Evolutionary conservation across 228 moss, liverwort and hornwort species (phyloP).

Genomic region (Sphagnum magellanicum): DNA sequence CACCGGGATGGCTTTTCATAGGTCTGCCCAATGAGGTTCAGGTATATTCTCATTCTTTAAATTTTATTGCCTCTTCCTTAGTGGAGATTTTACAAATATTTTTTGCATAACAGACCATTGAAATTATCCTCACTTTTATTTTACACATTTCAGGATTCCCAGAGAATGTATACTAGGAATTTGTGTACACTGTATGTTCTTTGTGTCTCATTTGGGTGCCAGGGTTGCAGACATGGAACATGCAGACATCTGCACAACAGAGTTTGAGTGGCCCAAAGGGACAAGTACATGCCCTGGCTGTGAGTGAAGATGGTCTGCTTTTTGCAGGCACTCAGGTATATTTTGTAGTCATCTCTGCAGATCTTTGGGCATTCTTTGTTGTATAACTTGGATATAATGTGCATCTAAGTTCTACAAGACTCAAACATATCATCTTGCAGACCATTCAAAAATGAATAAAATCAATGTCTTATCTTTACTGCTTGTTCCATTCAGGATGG

Average conservation of each 20-base stretch:
- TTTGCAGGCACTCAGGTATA: constrained; percentile 89
- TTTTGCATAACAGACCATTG: too few species aligned
- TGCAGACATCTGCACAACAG: constrained; percentile 66
- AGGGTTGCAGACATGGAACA: constrained; percentile 71
- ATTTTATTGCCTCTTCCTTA: background rate
- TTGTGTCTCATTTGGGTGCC: background rate
- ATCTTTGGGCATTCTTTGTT: constrained; percentile 39
- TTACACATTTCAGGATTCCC: too few species aligned
- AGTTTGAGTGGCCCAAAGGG: constrained; percentile 64
- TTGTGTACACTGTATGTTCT: background rate
- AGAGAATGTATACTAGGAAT: background rate
- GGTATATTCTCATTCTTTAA: constrained; percentile 21
- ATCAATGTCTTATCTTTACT: too few species aligned
- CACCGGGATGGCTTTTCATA: constrained; percentile 79
- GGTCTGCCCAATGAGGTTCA: constrained; percentile 89
- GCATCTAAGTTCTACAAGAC: background rate
- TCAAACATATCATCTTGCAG: too few species aligned
- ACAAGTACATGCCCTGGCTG: constrained; percentile 86
- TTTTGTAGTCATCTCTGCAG: constrained; percentile 9
- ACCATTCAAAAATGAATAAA: too few species aligned
- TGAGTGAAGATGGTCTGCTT: constrained; percentile 59
- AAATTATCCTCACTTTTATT: too few species aligned
- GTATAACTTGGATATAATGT: constrained; percentile 7
- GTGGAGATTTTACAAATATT: too few species aligned
- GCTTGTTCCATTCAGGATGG: constrained; percentile 50